phyloP scores from a whole-genome alignment of 768 basidiomycete genomes.

The Boletus bicolor region DNA sequence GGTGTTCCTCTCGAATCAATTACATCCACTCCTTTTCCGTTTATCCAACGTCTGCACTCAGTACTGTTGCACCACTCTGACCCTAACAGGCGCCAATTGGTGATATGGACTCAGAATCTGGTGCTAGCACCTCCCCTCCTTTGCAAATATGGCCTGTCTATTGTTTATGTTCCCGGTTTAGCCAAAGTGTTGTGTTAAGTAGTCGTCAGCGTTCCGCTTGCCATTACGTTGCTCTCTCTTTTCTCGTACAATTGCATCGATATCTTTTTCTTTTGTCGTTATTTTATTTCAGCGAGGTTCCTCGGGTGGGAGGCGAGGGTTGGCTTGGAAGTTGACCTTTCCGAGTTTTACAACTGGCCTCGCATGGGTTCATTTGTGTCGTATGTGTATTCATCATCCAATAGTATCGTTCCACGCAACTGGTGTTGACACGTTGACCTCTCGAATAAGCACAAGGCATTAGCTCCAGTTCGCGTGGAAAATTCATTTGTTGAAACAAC shows the following conservation, averaged over 20 bases:
- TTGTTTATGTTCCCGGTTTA: constrained; percentile 21
- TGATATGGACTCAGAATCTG: constrained; percentile 21
- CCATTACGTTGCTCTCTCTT: constrained; percentile 22
- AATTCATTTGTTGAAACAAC: not conserved
- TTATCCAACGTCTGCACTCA: constrained; percentile 9
- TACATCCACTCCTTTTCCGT: constrained; percentile 20
- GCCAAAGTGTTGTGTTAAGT: constrained; percentile 28
- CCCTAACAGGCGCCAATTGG: constrained; percentile 7
- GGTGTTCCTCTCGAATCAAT: constrained; percentile 13
- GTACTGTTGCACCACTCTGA: constrained; percentile 14
- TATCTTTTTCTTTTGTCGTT: constrained; percentile 15
- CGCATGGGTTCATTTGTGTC: constrained; percentile 10
- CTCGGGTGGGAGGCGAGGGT: constrained; percentile 7
- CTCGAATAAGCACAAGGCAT: not conserved
- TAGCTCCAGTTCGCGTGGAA: not conserved
- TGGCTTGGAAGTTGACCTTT: constrained; percentile 39
- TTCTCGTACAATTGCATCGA: constrained; percentile 13
- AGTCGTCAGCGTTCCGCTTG: constrained; percentile 27
- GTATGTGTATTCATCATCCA: constrained; percentile 9
- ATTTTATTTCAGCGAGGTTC: constrained; percentile 21
- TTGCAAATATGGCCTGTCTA: constrained; percentile 23
- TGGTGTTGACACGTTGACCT: not conserved
- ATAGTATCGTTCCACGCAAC: constrained; percentile 11
- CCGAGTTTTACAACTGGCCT: constrained; percentile 18
- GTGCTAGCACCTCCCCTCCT: constrained; percentile 29